Base-by-base conservation (phyloP, 2,329 filamentous ascomycete species). In the Aspergillus sp. region DNA sequence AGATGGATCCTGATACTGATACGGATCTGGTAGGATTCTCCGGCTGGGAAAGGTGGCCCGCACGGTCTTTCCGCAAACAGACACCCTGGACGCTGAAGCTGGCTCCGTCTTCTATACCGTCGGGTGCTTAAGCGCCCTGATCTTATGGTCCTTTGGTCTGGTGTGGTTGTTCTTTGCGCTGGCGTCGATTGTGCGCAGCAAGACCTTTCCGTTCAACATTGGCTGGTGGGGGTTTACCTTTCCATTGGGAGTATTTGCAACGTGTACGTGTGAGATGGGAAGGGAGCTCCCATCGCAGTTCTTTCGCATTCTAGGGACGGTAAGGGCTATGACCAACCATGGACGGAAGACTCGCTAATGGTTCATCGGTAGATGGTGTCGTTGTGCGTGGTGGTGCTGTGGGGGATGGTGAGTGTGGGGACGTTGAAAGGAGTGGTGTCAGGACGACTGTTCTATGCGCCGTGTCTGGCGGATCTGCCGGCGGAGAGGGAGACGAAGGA, bases 191-290 rank as follows among this genome's bases (percentile, higher is more conserved):
- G 63, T 61, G 1, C 56, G 62, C 3, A 64, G 59, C 5, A 66
- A 65, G 49, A 64, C 49, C 13, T 81, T 85, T 55, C 80, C 81
- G 0, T 85, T 86, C 65, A 85, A 85, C 60, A 81, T 85, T 69
- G 82, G 82, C 13, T 83, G 82, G 81, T 85, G 81, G 81, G 80
- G 79, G 2, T 84, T 84, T 54, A 82, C 78, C 0, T 85, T 85
- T 57, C 83, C 82, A 0, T 60, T 83, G 2, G 83, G 82, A 2
- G 82, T 84, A 0, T 84, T 79, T 64, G 76, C 82, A 0, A 67
- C 78, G 7, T 75, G 68, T 52, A 74, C 72, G 3, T 69, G 70
- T 34, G 64, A 70, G 40, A 63, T 74, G 40, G 81, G 78, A 1
- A 68, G 72, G 19, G 78, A 83, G 54, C 72, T 85, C 54, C 77